Conservation (phyloP, 306 rosid species). For the Oemleria cerasiformis region DNA sequence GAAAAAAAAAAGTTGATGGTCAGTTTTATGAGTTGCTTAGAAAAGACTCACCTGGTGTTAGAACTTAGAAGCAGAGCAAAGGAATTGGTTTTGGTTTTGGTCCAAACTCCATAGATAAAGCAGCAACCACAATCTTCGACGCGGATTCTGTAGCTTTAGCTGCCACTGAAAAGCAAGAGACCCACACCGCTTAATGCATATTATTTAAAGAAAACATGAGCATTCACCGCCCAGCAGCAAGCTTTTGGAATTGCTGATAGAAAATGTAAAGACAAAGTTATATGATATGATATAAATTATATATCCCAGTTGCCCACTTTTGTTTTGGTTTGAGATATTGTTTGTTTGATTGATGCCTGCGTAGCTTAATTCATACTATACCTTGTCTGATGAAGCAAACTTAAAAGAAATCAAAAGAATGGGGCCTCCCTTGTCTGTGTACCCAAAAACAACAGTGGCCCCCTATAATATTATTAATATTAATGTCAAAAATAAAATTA, state of each 20-base stretch:
- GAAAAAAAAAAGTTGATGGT: constrained; percentile 1
- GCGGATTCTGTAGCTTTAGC: constrained; percentile 22
- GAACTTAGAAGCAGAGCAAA: constrained; percentile 16
- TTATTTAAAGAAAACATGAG: constrained; percentile 31
- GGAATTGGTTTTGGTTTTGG: constrained; percentile 13
- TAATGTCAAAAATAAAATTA: neutral
- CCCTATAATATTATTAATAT: too few species aligned
- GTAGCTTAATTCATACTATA: constrained; percentile 80
- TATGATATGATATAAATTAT: constrained; percentile 25
- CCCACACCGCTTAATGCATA: constrained; percentile 31
- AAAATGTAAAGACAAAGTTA: constrained; percentile 69
- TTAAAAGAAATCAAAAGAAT: constrained; percentile 53
- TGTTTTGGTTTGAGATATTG: constrained; percentile 15
- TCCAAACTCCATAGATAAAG: constrained; percentile 15
- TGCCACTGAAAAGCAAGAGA: constrained; percentile 33
- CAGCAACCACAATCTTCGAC: constrained; percentile 39
- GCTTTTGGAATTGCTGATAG: constrained; percentile 32
- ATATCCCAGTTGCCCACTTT: too few species aligned
- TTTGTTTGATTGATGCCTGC: constrained; percentile 52
- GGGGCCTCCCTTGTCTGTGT: constrained; percentile 78
- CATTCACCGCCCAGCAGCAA: constrained; percentile 20
- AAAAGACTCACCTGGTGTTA: constrained; percentile 28
- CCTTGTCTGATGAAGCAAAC: constrained; percentile 81
- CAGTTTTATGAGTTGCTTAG: neutral
- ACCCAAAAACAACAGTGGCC: constrained; percentile 39